Conservation (phyloP, 495 filamentous ascomycete genomes). For the Pseudevernia furfuracea region DNA sequence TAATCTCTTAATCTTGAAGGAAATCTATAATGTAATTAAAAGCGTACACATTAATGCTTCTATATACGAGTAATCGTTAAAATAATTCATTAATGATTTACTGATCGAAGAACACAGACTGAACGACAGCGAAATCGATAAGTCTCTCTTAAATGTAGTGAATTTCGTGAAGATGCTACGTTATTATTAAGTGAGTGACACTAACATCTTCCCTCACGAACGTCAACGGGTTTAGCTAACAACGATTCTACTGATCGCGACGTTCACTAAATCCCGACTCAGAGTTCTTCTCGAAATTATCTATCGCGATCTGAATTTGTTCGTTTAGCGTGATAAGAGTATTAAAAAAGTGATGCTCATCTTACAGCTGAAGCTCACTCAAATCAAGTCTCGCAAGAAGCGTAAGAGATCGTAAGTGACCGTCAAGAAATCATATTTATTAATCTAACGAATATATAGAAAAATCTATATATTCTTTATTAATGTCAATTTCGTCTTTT, state of each 20-base stretch:
- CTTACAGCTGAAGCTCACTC: not conserved
- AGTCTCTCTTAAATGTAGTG: slow-evolving; percentile 12
- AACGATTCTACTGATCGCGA: slow-evolving; percentile 14
- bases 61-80: not conserved
- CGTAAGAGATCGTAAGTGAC: slow-evolving; percentile 5
- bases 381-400: slow-evolving; percentile 16
- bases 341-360: slow-evolving; percentile 9
- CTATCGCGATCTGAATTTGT: slow-evolving; percentile 14
- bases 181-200: slow-evolving; percentile 16
- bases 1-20: not conserved
- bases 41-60: not conserved
- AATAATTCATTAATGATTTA: slow-evolving; percentile 1
- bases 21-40: slow-evolving; percentile 5
- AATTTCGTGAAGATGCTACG: slow-evolving; percentile 12
- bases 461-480: too few species aligned
- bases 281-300: slow-evolving; percentile 10
- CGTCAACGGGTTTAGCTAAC: slow-evolving; percentile 15
- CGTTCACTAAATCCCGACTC: slow-evolving; percentile 5
- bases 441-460: too few species aligned
- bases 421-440: too few species aligned
- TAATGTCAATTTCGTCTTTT: too few species aligned
- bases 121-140: slow-evolving; percentile 12
- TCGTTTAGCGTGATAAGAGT: slow-evolving; percentile 11
- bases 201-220: slow-evolving; percentile 14
- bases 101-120: slow-evolving; percentile 12